phyloP scores from a whole-genome alignment of 352 stramenopile species.

The Phytophthora tubulina region DNA sequence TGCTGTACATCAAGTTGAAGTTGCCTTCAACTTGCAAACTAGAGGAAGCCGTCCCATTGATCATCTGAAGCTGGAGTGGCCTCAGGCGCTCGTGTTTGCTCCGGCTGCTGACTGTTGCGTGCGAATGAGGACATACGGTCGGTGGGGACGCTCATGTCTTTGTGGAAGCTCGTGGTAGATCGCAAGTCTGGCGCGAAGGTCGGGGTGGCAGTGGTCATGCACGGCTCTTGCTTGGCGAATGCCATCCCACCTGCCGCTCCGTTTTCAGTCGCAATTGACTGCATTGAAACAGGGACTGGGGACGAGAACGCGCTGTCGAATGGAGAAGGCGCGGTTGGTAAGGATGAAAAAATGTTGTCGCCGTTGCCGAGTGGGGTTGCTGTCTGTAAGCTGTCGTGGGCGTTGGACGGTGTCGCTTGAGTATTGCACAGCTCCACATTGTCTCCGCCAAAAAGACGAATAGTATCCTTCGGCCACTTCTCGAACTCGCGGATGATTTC shows the following conservation, averaged over 20 bases:
- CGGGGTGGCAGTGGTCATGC: not conserved
- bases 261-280: constrained; percentile 5
- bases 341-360: not conserved
- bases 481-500: constrained; percentile 56
- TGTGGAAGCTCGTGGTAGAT: constrained; percentile 33
- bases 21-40: constrained; percentile 23
- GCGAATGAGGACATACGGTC: constrained; percentile 28
- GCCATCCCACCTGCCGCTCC: not conserved
- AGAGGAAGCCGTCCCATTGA: constrained; percentile 35
- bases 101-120: constrained; percentile 17
- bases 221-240: not conserved
- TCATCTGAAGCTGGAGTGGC: constrained; percentile 19
- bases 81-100: constrained; percentile 34
- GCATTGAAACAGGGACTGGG: constrained; percentile 8
- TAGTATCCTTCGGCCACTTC: constrained; percentile 48
- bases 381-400: not conserved
- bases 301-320: not conserved
- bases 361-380: constrained; percentile 2
- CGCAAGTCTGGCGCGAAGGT: constrained; percentile 27
- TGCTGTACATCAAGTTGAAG: constrained; percentile 40
- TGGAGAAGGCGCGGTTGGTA: not conserved
- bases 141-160: constrained; percentile 23
- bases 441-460: constrained; percentile 50
- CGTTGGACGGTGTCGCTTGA: not conserved
- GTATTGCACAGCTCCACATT: constrained; percentile 35